Conservation (phyloP, 257 asterid genomes). For the Nicotiana knightiana region DNA sequence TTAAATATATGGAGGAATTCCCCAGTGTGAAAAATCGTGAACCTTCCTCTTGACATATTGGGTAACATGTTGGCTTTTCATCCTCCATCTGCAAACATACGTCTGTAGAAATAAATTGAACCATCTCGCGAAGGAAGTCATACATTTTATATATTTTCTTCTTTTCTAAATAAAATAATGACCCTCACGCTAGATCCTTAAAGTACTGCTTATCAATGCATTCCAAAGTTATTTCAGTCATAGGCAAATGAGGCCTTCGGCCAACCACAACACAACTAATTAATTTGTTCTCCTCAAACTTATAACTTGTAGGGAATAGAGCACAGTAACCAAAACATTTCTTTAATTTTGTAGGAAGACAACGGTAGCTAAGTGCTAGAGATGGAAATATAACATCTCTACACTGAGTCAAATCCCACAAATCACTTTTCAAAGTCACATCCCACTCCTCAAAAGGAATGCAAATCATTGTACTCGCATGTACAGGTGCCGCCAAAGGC, state of each 20-base stretch:
- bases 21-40: too few species aligned
- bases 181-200: slow-evolving; percentile 3
- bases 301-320: slow-evolving; percentile 9
- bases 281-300: neutral
- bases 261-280: slow-evolving; percentile 14
- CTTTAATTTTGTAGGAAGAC: slow-evolving; percentile 14
- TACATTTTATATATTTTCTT: slow-evolving; percentile 10
- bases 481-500: neutral
- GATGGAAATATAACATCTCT: neutral
- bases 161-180: slow-evolving; percentile 9
- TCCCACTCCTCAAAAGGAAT: neutral
- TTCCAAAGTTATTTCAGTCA: neutral
- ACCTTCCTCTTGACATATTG: too few species aligned
- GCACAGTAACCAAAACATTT: slow-evolving; percentile 19
- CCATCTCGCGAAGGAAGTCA: slow-evolving; percentile 14
- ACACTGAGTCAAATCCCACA: slow-evolving; percentile 4
- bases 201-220: slow-evolving; percentile 12
- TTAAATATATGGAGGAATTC: too few species aligned
- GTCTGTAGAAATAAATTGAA: slow-evolving; percentile 7
- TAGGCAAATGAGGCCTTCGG: slow-evolving; percentile 10
- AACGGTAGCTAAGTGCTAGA: slow-evolving; percentile 7
- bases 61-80: neutral
- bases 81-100: neutral
- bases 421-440: slow-evolving; percentile 7
- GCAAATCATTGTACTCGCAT: neutral